phyloP scores from a whole-genome alignment of 352 stramenopile species.

The Pythium utonaiense region DNA sequence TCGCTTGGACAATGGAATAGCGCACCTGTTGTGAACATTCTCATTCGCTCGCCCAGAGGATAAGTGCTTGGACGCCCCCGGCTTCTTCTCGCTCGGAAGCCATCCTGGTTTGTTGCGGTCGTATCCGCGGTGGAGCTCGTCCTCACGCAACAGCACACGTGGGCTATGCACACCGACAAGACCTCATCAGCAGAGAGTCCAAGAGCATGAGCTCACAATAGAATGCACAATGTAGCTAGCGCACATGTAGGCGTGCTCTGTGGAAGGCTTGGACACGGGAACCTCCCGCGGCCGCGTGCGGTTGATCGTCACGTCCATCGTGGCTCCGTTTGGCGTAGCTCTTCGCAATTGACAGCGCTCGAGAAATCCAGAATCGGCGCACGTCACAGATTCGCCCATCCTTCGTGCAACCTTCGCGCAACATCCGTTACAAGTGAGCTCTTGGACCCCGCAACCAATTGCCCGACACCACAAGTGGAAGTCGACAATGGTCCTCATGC shows the following conservation, averaged over 20 bases:
- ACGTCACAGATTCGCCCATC: constrained; percentile 8
- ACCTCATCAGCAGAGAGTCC: not conserved
- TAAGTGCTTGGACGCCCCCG: constrained; percentile 55
- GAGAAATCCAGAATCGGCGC: too few species aligned
- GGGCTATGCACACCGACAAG: constrained; percentile 27
- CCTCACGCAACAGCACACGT: constrained; percentile 28
- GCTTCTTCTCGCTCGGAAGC: constrained; percentile 47
- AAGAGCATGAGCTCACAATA: not conserved
- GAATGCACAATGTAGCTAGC: not conserved
- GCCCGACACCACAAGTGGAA: not conserved
- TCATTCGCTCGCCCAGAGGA: constrained; percentile 7
- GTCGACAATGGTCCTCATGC: constrained; percentile 16
- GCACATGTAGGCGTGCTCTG: constrained; percentile 54
- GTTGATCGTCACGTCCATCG: constrained; percentile 21
- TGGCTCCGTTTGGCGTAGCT: not conserved
- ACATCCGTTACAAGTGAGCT: constrained; percentile 4
- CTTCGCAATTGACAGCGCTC: too few species aligned
- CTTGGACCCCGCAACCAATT: constrained; percentile 1
- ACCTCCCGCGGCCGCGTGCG: constrained; percentile 44
- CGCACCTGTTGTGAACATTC: constrained; percentile 1
- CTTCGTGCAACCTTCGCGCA: constrained; percentile 28
- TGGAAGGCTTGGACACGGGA: constrained; percentile 50
- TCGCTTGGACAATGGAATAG: too few species aligned
- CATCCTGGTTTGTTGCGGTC: constrained; percentile 22
- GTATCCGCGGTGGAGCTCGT: constrained; percentile 3